Conservation (phyloP, 2,329 filamentous ascomycete species). For the Erysiphe pulchra region DNA sequence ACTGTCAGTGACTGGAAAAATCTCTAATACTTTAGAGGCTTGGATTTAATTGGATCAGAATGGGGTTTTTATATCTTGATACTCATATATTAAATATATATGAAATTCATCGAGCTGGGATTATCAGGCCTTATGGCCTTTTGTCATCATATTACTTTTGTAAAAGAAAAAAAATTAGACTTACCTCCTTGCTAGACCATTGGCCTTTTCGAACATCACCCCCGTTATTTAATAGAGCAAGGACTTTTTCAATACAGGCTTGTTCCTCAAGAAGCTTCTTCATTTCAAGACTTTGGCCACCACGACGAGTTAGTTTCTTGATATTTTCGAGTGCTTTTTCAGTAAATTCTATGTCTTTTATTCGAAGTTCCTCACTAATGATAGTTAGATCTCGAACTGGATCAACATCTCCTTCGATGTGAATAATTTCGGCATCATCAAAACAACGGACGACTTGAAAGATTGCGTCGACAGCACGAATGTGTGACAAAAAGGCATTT, state of each 20-base stretch:
- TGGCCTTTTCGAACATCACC: constrained; percentile 82
- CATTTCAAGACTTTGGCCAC: constrained; percentile 87
- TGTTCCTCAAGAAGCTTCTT: constrained; percentile 94
- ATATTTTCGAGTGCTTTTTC: constrained; percentile 85
- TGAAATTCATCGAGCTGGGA: constrained; percentile 99
- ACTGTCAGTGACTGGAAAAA: constrained; percentile 2
- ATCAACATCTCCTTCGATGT: constrained; percentile 97
- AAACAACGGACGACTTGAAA: constrained; percentile 95
- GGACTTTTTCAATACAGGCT: constrained; percentile 73
- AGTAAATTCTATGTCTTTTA: constrained; percentile 97
- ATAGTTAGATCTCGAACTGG: constrained; percentile 84
- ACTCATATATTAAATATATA: constrained; percentile 48
- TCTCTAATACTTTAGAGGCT: background rate
- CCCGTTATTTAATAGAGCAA: constrained; percentile 59
- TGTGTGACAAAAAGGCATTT: constrained; percentile 95
- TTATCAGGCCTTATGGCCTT: constrained; percentile 84
- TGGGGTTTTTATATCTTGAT: constrained; percentile 48
- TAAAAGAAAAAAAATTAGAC: constrained; percentile 14
- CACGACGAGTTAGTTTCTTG: constrained; percentile 82
- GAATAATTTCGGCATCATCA: constrained; percentile 97
- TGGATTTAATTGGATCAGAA: constrained; percentile 8
- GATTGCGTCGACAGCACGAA: constrained; percentile 91
- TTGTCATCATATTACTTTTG: constrained; percentile 66
- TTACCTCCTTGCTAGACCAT: constrained; percentile 89
- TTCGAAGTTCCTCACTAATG: constrained; percentile 82